A percentile compares a stretch with the other conserved stretches of the same genome.
These are phyloP conservation scores for Sporothrix variecibatus DNA, from an alignment of 2,329 filamentous ascomycete species.

Conservation along the genomic window DNA sequence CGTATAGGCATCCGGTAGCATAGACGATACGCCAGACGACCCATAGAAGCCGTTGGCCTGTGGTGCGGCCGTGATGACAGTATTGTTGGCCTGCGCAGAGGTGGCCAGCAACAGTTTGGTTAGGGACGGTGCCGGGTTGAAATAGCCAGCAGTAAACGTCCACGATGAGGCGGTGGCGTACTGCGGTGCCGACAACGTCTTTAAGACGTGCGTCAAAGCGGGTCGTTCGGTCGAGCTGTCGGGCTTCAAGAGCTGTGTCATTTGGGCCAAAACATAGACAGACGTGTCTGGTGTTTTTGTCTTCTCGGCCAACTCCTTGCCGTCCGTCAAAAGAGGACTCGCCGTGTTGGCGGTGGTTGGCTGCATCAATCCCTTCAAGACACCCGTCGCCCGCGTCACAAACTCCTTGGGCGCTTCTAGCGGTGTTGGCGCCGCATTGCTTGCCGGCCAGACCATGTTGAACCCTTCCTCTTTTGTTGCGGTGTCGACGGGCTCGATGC, in stretches of 20 bases:
- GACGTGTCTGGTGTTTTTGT: conserved; percentile 56
- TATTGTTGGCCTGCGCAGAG: conserved; percentile 66
- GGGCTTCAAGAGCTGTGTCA: conserved; percentile 78
- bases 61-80: conserved; percentile 88
- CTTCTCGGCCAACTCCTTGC: not conserved
- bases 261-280: conserved; percentile 83
- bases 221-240: conserved; percentile 88
- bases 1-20: conserved; percentile 90
- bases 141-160: conserved; percentile 98
- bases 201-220: conserved; percentile 73
- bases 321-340: conserved; percentile 38
- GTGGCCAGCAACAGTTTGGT: conserved; percentile 77
- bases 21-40: conserved; percentile 82
- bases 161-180: conserved; percentile 75
- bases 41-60: conserved; percentile 95
- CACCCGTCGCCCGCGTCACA: conserved; percentile 65
- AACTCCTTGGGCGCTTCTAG: conserved; percentile 70
- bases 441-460: conserved; percentile 69
- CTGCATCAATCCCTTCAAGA: conserved; percentile 68
- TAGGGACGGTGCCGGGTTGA: conserved; percentile 88
- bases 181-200: conserved; percentile 61
- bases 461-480: conserved; percentile 41
- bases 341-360: not conserved
- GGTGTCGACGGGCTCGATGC: conserved; percentile 62
- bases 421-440: conserved; percentile 75